Base-by-base conservation (phyloP, 371 early-diverging fungal species). In the Thermomucor indicae-seudaticae region DNA sequence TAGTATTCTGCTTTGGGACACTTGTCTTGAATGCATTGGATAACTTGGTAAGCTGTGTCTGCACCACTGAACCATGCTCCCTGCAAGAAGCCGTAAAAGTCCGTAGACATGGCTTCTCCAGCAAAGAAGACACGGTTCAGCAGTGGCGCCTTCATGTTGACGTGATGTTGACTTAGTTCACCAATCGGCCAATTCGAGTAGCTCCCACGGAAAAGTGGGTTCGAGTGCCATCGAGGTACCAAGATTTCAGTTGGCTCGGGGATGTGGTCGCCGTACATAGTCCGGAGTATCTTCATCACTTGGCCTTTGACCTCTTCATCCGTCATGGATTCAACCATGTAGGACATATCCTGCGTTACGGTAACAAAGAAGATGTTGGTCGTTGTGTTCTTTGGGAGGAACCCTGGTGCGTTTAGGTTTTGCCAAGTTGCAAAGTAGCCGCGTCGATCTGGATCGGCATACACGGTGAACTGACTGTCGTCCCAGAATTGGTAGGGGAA, bases 121-220 rank as follows among this genome's bases (percentile, higher is more conserved):
- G 72, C 63, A 53, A 72, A 75, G 56, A 63, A 70, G 20, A 73
- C 45, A 30, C 75, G 57, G 51, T 65, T 67, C 3, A 60, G 37
- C 3, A 75, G 43, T 19, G 67, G 59, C 2, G 75, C 75, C n/a
- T 54, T 56, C 70, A 75, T 65, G 43, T 75, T 75, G 30, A 30
- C 49, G 30, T 75, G 75, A 19, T 75, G 72, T 19, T 72, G 53
- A 28, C 53, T 56, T n/a, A 63, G 48, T 37, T 72, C 70, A 16
- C 75, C 75, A 61, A 72, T 67, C 10, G 75, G 75, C 75, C 75
- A 75, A 38, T 75, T 75, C 2, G 70, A 69, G 44, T 75, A 75
- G n/a, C 64, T 57, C 5, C 75, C 72, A 28, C 70, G 54, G 49
- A 75, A 75, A 6, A 75, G 56, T 16, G 75, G 75, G 37, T 75